Evolutionary conservation across 768 basidiomycete genomes (phyloP).

Genomic region (Coprinopsis cinerea): DNA sequence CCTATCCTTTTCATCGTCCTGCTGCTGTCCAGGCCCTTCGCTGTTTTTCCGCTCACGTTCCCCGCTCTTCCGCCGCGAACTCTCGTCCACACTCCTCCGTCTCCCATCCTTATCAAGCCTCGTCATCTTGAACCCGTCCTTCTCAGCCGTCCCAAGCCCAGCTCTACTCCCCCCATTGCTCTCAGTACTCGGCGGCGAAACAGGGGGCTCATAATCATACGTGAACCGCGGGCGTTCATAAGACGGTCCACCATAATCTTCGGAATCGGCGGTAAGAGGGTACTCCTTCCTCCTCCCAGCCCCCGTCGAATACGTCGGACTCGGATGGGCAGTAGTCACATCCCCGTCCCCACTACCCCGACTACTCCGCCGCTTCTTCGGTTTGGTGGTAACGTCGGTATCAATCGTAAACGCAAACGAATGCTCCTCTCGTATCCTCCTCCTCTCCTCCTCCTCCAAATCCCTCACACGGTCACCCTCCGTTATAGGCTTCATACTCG

Average conservation of each 20-base stretch:
- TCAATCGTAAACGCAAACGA: not conserved
- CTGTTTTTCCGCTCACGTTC: too few relatives aligned
- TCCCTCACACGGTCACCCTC: not conserved
- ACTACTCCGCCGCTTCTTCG: too few relatives aligned
- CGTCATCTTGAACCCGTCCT: slow-evolving; percentile 7
- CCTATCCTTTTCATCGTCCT: not conserved
- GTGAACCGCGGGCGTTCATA: too few relatives aligned
- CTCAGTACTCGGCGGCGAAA: slow-evolving; percentile 7
- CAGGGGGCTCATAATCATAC: slow-evolving; percentile 2
- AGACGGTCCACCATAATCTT: not conserved
- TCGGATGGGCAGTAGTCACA: too few relatives aligned
- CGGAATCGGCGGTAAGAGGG: not conserved
- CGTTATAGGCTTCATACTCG: too few relatives aligned
- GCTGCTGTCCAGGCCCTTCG: too few relatives aligned
- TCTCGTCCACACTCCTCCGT: slow-evolving; percentile 1
- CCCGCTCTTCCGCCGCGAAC: too few relatives aligned
- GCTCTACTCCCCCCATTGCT: slow-evolving; percentile 3
- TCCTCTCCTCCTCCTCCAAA: not conserved
- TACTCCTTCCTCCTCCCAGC: not conserved
- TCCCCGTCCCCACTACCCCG: too few relatives aligned
- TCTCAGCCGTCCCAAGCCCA: slow-evolving; percentile 1
- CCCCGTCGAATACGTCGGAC: not conserved
- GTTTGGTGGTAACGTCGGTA: not conserved
- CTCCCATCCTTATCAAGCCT: slow-evolving; percentile 2
- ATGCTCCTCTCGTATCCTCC: not conserved